Evolutionary conservation across 106 monocot genomes (phyloP).

Genomic region (Phalaenopsis aphrodite): DNA sequence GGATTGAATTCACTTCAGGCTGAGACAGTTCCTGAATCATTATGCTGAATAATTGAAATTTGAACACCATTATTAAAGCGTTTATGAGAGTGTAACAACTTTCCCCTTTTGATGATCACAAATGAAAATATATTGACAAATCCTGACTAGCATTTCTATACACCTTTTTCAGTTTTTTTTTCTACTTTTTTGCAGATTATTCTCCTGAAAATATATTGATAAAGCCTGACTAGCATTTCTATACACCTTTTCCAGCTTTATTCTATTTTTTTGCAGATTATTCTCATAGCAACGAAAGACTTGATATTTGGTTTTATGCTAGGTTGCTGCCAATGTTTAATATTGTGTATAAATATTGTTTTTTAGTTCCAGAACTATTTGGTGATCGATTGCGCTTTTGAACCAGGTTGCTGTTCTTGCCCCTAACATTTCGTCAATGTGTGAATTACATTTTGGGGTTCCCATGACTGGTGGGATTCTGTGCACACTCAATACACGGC

Average conservation of each 20-base stretch:
- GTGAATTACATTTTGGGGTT: conserved; percentile 69
- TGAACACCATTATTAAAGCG: too few relatives aligned
- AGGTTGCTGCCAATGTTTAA: background rate
- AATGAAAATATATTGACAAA: background rate
- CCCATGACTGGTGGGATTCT: conserved; percentile 81
- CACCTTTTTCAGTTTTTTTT: background rate
- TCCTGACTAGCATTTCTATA: background rate
- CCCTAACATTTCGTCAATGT: conserved; percentile 65
- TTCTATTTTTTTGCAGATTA: background rate
- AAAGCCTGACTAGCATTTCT: background rate
- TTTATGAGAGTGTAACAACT: too few relatives aligned
- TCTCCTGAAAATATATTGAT: background rate
- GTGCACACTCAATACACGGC: conserved; percentile 61
- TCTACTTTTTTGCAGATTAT: background rate
- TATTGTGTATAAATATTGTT: too few relatives aligned
- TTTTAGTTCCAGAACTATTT: background rate
- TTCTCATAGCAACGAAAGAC: background rate
- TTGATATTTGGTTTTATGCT: background rate
- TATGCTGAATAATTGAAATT: too few relatives aligned
- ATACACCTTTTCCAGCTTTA: background rate
- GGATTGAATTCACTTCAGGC: too few relatives aligned
- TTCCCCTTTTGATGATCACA: background rate
- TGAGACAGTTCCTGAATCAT: too few relatives aligned
- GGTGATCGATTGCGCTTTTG: background rate
- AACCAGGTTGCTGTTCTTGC: conserved; percentile 62